Evolutionary conservation across 148 eudicot species (phyloP).

Genomic region (Mesembryanthemum crystallinum): DNA sequence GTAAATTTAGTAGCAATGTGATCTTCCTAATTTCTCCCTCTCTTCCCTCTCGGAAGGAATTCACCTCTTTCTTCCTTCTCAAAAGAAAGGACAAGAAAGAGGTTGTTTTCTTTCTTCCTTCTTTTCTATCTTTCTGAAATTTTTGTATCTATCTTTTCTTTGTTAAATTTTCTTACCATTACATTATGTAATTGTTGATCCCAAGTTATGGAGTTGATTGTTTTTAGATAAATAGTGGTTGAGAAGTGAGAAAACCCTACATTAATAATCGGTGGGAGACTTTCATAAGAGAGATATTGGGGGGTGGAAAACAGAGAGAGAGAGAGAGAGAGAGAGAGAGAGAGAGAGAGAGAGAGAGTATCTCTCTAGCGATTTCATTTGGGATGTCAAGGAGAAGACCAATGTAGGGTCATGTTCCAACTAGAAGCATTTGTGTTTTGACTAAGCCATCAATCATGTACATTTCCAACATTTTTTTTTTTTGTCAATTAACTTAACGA

Average conservation of each 20-base stretch:
- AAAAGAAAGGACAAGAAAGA: slow-evolving; percentile 27
- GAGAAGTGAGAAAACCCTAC: not conserved
- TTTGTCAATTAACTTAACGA: too few relatives aligned
- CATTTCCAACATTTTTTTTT: too few relatives aligned
- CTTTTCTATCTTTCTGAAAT: not conserved
- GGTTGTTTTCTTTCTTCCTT: not conserved
- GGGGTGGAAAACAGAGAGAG: too few relatives aligned
- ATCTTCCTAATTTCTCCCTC: slow-evolving; percentile 3
- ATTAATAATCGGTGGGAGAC: too few relatives aligned
- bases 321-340: too few relatives aligned
- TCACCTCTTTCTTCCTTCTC: slow-evolving; percentile 25
- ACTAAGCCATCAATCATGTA: too few relatives aligned
- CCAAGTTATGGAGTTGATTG: slow-evolving; percentile 12
- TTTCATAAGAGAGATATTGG: too few relatives aligned
- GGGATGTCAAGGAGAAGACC: too few relatives aligned
- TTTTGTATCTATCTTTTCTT: not conserved
- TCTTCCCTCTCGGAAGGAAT: slow-evolving; percentile 10
- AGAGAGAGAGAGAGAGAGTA: too few relatives aligned
- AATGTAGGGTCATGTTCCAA: too few relatives aligned
- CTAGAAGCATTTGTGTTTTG: too few relatives aligned
- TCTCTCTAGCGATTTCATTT: too few relatives aligned
- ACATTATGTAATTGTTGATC: not conserved
- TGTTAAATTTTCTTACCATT: not conserved
- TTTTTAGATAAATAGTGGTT: slow-evolving; percentile 7
- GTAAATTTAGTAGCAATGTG: not conserved